Evolutionary conservation across 345 rosid genomes (phyloP), one percentile per base, ranked within the genome.

Genomic region (Citropsis articulata): DNA sequence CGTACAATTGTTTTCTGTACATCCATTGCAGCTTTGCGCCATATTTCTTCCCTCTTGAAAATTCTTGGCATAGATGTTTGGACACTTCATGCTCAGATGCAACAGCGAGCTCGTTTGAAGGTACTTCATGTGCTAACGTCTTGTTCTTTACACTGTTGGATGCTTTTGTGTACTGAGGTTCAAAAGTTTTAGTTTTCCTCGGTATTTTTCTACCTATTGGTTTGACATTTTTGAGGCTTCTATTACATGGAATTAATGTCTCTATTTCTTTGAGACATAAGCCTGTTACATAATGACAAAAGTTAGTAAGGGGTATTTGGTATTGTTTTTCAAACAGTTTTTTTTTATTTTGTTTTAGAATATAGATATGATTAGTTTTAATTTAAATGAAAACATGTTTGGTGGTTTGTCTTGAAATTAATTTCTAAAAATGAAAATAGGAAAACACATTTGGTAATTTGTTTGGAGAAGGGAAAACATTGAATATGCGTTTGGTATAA

Each of bases 61-160:
- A 87, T 91, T 86, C 98, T 96, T 83, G 91, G 94, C 84, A 36
- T 92, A 66, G 81, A 87, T 75, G 88, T 91, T 66, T 87, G 91
- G 88, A 89, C 94, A 61, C 89, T 94, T 75, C 92, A 87, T 83
- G 89, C 97, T 75, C 97, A 96, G 86, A 96, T 94, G 98, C 98
- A 96, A 86, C 98, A 96, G 82, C 88, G 90, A 85, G 98, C 98
- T 89, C 97, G 95, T 40, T 84, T 90, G 84, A 96, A 96, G 97
- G 98, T 94, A 79, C 79, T 63, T 31, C 19, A 64, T 66, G 36
- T 73, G 25, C 27, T 18, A 40, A n/a, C 28, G 2, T 31, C 55
- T 6, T 16, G 35, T 6, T 16, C 28, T 48, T 64, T 65, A 38
- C 14, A 50, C 10, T 18, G 21, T 40, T 6, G 9, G 69, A 75